Percentiles rank a stretch among this genome's conserved stretches.
phyloP scores from a whole-genome alignment of 306 rosid genomes.

The Begonia masoniana region DNA sequence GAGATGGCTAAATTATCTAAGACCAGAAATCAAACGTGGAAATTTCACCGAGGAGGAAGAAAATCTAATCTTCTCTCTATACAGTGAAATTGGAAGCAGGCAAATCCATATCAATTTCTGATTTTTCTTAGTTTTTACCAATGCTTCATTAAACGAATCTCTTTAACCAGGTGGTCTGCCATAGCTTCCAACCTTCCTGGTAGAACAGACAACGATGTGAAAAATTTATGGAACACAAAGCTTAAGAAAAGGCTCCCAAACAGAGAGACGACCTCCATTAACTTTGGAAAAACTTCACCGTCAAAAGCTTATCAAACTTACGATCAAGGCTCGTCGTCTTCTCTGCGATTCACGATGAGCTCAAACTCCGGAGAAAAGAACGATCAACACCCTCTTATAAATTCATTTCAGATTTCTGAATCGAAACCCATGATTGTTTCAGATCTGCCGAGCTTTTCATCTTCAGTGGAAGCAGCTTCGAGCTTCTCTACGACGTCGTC shows the following conservation, averaged over 20 bases:
- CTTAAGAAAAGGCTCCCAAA: slow-evolving; percentile 25
- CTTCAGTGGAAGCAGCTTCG: neutral
- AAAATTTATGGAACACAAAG: slow-evolving; percentile 38
- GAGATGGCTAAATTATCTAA: slow-evolving; percentile 42
- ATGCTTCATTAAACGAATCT: no score
- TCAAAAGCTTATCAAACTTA: neutral
- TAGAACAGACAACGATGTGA: slow-evolving; percentile 42
- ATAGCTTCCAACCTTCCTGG: slow-evolving; percentile 40
- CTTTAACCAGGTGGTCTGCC: slow-evolving; percentile 28
- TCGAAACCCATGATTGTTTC: slow-evolving; percentile 6
- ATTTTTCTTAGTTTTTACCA: neutral
- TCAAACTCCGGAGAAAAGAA: neutral
- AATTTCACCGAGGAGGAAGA: slow-evolving; percentile 33
- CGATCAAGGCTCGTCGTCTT: neutral
- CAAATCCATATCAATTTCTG: slow-evolving; percentile 2
- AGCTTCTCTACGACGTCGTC: no score
- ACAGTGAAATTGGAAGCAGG: slow-evolving; percentile 30
- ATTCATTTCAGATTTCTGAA: slow-evolving; percentile 1
- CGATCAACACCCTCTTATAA: neutral
- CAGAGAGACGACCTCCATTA: neutral
- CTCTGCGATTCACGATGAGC: neutral
- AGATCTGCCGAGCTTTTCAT: neutral
- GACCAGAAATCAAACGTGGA: slow-evolving; percentile 38
- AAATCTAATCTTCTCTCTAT: slow-evolving; percentile 19
- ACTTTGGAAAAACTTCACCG: neutral